Evolutionary conservation across 1,139 yeast genomes (phyloP).

Genomic region (Blastobotrys capitulatus): DNA sequence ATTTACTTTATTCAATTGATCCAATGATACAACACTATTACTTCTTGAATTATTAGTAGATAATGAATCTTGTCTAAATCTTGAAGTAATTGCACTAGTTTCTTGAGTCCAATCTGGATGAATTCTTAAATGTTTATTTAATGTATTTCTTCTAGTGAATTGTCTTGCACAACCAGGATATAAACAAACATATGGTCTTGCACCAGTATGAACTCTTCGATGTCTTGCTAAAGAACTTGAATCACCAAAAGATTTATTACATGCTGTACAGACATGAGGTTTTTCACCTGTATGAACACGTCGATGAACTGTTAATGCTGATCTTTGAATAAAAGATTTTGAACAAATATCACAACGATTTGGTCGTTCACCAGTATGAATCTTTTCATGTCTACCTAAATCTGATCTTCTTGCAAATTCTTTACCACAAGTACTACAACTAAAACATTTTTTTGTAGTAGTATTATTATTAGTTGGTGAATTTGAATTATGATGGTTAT

Average conservation of each 20-base stretch:
- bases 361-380: constrained; percentile 76
- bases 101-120: constrained; percentile 38
- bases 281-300: constrained; percentile 88
- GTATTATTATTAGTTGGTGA: too few species aligned
- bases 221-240: constrained; percentile 39
- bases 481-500: not conserved
- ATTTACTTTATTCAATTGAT: not conserved
- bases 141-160: constrained; percentile 62
- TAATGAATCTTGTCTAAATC: not conserved
- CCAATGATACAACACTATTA: not conserved
- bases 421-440: constrained; percentile 25
- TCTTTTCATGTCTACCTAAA: constrained; percentile 63
- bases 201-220: constrained; percentile 37
- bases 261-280: constrained; percentile 36
- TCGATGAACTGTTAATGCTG: constrained; percentile 65
- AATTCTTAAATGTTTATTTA: constrained; percentile 60
- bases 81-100: constrained; percentile 4
- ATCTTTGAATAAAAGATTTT: constrained; percentile 62
- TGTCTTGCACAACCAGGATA: constrained; percentile 62
- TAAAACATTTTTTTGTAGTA: not conserved
- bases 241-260: constrained; percentile 36
- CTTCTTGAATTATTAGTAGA: not conserved
- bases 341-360: constrained; percentile 34
- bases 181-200: constrained; percentile 69
- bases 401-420: constrained; percentile 59